Percentiles rank a stretch among this genome's conserved stretches.
These are phyloP conservation scores for Brassica incana DNA, from an alignment of 345 rosid species.

Conservation along the genomic window DNA sequence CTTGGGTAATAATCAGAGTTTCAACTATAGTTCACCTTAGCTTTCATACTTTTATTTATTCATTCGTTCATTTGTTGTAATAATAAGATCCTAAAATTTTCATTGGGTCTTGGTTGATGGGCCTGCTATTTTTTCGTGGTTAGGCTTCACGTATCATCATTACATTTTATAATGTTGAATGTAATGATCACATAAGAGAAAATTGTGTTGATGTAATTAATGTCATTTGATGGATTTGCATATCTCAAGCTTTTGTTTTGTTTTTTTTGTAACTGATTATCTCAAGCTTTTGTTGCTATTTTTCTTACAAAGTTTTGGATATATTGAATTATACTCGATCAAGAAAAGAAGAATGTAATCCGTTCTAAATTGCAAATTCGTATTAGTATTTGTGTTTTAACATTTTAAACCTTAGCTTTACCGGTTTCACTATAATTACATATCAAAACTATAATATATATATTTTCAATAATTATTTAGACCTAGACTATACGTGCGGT, in stretches of 20 bases:
- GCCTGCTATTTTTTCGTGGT: slow-evolving; percentile 28
- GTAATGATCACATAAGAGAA: slow-evolving; percentile 22
- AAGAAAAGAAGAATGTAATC: not conserved
- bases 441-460: not conserved
- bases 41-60: slow-evolving; percentile 6
- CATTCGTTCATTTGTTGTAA: slow-evolving; percentile 25
- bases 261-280: not conserved
- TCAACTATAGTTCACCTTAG: slow-evolving; percentile 44
- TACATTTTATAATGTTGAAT: slow-evolving; percentile 19
- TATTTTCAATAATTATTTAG: not conserved
- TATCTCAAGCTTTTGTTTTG: not conserved
- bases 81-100: slow-evolving; percentile 19
- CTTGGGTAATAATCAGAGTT: slow-evolving; percentile 40
- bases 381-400: not conserved
- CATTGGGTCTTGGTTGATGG: slow-evolving; percentile 20
- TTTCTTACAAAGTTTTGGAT: not conserved
- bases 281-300: not conserved
- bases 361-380: not conserved
- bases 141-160: slow-evolving; percentile 26
- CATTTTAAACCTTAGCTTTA: not conserved
- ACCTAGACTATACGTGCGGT: not conserved
- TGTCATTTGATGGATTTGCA: not conserved
- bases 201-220: slow-evolving; percentile 3
- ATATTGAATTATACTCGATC: not conserved
- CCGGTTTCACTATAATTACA: not conserved